Conservation (phyloP, 306 rosid genomes). For the Cucumis cinereus region DNA sequence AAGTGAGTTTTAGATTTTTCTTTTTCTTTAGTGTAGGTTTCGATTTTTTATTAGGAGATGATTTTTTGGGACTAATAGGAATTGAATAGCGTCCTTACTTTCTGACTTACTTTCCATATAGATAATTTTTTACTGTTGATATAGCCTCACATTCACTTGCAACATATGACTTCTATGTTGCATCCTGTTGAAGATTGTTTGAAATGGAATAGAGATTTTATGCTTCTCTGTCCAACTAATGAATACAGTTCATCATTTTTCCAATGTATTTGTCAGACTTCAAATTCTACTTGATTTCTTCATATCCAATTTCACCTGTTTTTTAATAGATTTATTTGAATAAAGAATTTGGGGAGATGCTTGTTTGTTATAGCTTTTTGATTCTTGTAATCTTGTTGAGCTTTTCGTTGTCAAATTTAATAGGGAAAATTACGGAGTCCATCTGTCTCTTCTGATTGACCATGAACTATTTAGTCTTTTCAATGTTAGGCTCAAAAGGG, state of each 20-base stretch:
- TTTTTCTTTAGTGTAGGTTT: slow-evolving; percentile 13
- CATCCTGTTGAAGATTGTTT: background rate
- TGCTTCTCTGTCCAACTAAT: background rate
- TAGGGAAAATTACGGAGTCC: too few relatives aligned
- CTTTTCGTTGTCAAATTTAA: background rate
- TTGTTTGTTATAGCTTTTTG: background rate
- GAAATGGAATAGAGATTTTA: background rate
- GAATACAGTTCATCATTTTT: background rate
- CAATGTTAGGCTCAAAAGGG: too few relatives aligned
- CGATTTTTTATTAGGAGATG: background rate
- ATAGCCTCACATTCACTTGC: background rate
- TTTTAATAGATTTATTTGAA: background rate
- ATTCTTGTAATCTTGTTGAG: background rate
- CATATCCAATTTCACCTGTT: background rate
- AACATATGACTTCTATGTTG: background rate
- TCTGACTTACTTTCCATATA: background rate
- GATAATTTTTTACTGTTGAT: background rate
- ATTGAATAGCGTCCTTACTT: background rate
- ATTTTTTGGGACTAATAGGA: background rate
- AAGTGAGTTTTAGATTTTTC: slow-evolving; percentile 25
- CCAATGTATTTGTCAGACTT: background rate
- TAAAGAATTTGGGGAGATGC: background rate
- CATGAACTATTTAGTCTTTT: too few relatives aligned
- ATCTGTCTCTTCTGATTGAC: too few relatives aligned
- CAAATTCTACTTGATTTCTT: background rate